phyloP scores from a whole-genome alignment of 2,329 filamentous ascomycete genomes.

The Fusarium clavum region DNA sequence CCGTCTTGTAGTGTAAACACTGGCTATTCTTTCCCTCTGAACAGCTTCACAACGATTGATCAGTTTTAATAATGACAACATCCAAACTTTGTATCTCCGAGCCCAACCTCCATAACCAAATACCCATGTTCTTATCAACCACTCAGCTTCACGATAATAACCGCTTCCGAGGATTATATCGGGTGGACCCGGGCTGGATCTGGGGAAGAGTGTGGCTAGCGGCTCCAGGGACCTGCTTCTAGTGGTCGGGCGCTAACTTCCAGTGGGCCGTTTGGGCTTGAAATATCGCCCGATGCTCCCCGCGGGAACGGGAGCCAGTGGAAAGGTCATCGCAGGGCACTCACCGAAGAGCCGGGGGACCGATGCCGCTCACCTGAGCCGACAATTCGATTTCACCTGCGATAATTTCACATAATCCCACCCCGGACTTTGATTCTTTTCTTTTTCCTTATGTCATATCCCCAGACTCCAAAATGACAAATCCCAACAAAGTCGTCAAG shows the following conservation, averaged over 20 bases:
- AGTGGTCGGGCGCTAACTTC: constrained; percentile 31
- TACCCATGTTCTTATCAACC: constrained; percentile 6
- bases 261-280: constrained; percentile 38
- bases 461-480: constrained; percentile 29
- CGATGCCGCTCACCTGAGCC: constrained; percentile 40
- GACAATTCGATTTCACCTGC: constrained; percentile 13
- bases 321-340: neutral
- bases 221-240: constrained; percentile 27
- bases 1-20: neutral
- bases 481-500: constrained; percentile 41
- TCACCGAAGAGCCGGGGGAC: constrained; percentile 36
- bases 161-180: constrained; percentile 26
- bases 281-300: constrained; percentile 40
- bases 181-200: constrained; percentile 41
- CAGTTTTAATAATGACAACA: neutral
- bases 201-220: constrained; percentile 30
- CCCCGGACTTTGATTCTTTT: neutral
- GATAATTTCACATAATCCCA: neutral
- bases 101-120: neutral
- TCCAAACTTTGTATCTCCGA: constrained; percentile 1
- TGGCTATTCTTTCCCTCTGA: neutral
- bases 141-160: constrained; percentile 23
- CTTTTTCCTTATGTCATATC: neutral
- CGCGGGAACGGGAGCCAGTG: constrained; percentile 17
- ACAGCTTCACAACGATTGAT: neutral